A percentile compares a stretch with the other conserved stretches of the same genome.
These are phyloP conservation scores for Linnemannia exigua DNA, from an alignment of 192 early-diverging fungal species.

Conservation along the genomic window DNA sequence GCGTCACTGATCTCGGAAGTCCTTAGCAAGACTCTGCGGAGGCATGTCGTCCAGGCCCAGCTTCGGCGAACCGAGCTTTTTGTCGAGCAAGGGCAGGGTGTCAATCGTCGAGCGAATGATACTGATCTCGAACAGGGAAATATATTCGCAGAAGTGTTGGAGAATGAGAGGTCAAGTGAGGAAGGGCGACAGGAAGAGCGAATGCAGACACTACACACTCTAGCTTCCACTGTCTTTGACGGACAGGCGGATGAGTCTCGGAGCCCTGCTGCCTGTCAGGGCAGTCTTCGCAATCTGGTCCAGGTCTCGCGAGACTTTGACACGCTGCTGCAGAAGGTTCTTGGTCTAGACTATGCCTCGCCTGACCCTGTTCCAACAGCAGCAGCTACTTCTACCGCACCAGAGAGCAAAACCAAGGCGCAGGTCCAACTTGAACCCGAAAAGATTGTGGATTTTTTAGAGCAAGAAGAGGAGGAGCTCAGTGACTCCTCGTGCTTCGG, in stretches of 20 bases:
- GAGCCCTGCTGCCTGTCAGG: not conserved
- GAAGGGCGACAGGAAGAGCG: constrained; percentile 8
- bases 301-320: constrained; percentile 13
- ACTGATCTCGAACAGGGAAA: constrained; percentile 5
- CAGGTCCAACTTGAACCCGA: not conserved
- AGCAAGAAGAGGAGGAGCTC: constrained; percentile 8
- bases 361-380: not conserved
- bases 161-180: constrained; percentile 1
- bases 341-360: not conserved
- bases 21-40: not conserved
- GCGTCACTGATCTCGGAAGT: constrained; percentile 11
- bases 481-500: not conserved
- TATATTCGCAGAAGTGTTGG: not conserved
- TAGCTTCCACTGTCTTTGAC: not conserved
- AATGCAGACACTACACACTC: not conserved
- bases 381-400: not conserved
- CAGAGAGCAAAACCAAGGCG: not conserved
- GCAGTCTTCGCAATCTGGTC: constrained; percentile 9
- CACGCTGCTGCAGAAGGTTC: not conserved
- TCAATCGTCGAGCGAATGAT: not conserved
- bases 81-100: not conserved
- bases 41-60: constrained; percentile 16
- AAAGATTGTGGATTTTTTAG: constrained; percentile 3
- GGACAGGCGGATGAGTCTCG: not conserved
- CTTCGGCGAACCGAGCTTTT: constrained; percentile 12